phyloP scores from a whole-genome alignment of 2,329 filamentous ascomycete genomes.

The Trichoderma sp. region DNA sequence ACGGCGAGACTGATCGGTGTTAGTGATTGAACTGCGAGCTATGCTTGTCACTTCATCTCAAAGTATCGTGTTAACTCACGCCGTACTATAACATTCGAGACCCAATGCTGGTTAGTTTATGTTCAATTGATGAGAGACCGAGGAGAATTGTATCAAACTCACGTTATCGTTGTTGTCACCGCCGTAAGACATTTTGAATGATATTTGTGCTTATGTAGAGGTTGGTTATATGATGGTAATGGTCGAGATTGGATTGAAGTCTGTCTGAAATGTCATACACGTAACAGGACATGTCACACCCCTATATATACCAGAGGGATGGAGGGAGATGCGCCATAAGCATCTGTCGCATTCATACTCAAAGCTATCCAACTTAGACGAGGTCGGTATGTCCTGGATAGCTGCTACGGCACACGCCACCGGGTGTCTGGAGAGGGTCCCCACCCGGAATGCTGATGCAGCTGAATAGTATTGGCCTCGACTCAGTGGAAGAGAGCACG shows the following conservation, averaged over 20 bases:
- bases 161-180: conserved; percentile 39
- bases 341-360: background rate
- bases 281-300: background rate
- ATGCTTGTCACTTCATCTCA: background rate
- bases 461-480: background rate
- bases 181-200: conserved; percentile 47
- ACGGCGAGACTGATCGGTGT: conserved; percentile 19
- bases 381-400: background rate
- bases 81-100: conserved; percentile 2
- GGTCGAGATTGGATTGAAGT: background rate
- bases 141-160: conserved; percentile 19
- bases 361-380: background rate
- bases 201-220: background rate
- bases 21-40: background rate
- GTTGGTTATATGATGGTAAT: background rate
- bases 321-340: background rate
- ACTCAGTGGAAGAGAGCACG: background rate
- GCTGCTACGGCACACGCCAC: conserved; percentile 14
- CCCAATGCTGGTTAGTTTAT: background rate
- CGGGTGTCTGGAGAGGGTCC: background rate
- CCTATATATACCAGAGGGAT: background rate
- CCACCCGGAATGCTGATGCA: conserved; percentile 7
- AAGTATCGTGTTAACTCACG: conserved; percentile 1
- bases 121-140: background rate
- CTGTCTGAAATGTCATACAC: background rate